phyloP scores from a whole-genome alignment of 768 basidiomycete genomes.

The Ramaria sp. region DNA sequence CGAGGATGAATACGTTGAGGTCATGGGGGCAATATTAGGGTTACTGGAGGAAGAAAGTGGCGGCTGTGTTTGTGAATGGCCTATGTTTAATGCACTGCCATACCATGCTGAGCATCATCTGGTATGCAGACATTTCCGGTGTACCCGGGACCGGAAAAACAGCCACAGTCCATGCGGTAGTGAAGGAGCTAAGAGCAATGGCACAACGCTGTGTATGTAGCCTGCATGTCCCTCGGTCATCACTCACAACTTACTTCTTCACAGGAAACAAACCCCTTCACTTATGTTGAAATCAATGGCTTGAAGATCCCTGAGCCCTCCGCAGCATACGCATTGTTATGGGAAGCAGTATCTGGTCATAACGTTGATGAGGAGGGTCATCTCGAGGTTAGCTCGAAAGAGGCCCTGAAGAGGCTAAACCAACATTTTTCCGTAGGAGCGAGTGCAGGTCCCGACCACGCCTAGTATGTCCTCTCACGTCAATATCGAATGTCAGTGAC shows the following conservation, averaged over 20 bases:
- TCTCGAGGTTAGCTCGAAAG: constrained; percentile 62
- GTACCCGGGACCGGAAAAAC: constrained; percentile 98
- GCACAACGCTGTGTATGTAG: constrained; percentile 63
- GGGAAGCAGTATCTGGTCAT: constrained; percentile 86
- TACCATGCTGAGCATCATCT: not conserved
- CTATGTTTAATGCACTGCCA: not conserved
- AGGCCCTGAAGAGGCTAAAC: constrained; percentile 70
- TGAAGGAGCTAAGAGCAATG: constrained; percentile 83
- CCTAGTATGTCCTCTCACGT: constrained; percentile 52
- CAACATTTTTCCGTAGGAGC: constrained; percentile 63
- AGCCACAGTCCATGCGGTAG: constrained; percentile 89
- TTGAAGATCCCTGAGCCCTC: constrained; percentile 85
- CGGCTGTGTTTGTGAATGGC: constrained; percentile 81
- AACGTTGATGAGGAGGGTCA: constrained; percentile 52
- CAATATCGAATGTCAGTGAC: constrained; percentile 4
- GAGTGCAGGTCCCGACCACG: constrained; percentile 68
- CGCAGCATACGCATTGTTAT: constrained; percentile 86
- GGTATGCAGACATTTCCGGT: constrained; percentile 79
- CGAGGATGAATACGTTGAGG: constrained; percentile 70
- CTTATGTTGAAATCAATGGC: constrained; percentile 96
- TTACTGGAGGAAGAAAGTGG: constrained; percentile 88
- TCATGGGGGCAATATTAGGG: constrained; percentile 69
- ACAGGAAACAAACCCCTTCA: constrained; percentile 90
- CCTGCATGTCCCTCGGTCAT: not conserved
- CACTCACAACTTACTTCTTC: not conserved